Evolutionary conservation across 257 asterid species (phyloP).

Genomic region (Gynochthodes officinalis): DNA sequence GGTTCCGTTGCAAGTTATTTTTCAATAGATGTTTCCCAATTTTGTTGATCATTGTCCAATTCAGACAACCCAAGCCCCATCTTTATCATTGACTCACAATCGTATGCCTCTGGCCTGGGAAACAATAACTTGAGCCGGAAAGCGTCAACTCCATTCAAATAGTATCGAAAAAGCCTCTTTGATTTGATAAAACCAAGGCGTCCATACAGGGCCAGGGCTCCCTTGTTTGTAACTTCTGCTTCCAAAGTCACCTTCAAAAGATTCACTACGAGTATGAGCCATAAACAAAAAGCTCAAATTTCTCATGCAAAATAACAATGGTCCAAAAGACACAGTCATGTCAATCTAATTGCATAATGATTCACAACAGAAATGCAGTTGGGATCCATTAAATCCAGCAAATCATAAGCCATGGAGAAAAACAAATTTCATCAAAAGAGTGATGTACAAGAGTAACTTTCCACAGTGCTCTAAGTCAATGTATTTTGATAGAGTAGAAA

Average conservation of each 20-base stretch:
- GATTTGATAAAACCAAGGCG: constrained; percentile 89
- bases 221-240: constrained; percentile 93
- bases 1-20: too few relatives aligned
- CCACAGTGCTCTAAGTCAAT: not conserved
- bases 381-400: not conserved
- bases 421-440: not conserved
- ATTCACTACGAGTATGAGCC: not conserved
- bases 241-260: constrained; percentile 75
- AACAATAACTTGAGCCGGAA: too few relatives aligned
- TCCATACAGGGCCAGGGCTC: constrained; percentile 92
- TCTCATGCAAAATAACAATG: not conserved
- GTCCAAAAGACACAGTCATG: not conserved
- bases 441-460: not conserved
- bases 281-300: not conserved
- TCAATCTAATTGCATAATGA: not conserved
- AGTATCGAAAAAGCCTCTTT: constrained; percentile 86
- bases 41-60: not conserved
- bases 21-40: not conserved
- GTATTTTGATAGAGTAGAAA: not conserved
- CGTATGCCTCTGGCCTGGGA: constrained; percentile 36
- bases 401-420: not conserved
- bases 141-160: constrained; percentile 89
- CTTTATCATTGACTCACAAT: constrained; percentile 24
- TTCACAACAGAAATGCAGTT: not conserved
- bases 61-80: constrained; percentile 24